phyloP scores from a whole-genome alignment of 2,329 filamentous ascomycete species.

The Aspergillus tanneri region DNA sequence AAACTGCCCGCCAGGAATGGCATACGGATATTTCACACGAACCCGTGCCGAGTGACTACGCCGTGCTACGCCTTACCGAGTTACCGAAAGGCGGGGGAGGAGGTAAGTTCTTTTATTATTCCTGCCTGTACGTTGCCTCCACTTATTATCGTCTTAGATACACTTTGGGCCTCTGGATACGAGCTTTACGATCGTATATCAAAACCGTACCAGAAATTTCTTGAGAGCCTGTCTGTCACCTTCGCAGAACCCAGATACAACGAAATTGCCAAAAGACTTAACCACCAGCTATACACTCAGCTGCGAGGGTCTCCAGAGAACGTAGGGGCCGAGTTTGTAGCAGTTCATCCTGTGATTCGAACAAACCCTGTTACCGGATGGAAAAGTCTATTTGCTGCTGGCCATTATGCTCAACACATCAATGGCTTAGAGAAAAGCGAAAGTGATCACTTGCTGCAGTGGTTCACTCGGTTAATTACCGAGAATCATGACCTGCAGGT shows the following conservation, averaged over 20 bases:
- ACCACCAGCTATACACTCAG: constrained; percentile 40
- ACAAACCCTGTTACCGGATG: constrained; percentile 65
- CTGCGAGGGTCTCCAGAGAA: constrained; percentile 56
- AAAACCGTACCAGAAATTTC: constrained; percentile 55
- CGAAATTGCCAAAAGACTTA: constrained; percentile 42
- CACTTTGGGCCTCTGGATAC: constrained; percentile 67
- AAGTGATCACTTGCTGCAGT: constrained; percentile 43
- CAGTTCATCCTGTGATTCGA: constrained; percentile 57
- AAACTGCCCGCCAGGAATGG: constrained; percentile 50
- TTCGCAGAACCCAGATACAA: constrained; percentile 54
- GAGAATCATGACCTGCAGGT: constrained; percentile 55
- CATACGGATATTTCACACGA: constrained; percentile 67
- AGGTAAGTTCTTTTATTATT: neutral
- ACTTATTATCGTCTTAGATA: constrained; percentile 41
- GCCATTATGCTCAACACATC: constrained; percentile 41
- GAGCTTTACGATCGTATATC: constrained; percentile 66
- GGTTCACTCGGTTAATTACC: constrained; percentile 44
- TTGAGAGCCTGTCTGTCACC: constrained; percentile 59
- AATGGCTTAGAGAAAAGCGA: constrained; percentile 48
- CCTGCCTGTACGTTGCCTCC: neutral
- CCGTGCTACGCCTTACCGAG: constrained; percentile 57
- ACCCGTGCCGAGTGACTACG: constrained; percentile 62
- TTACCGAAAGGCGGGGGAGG: constrained; percentile 56
- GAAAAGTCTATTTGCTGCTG: constrained; percentile 56
- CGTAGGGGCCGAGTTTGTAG: constrained; percentile 50